Conservation (phyloP, 2,329 filamentous ascomycete genomes). For the Ophiosphaerella korrae region DNA sequence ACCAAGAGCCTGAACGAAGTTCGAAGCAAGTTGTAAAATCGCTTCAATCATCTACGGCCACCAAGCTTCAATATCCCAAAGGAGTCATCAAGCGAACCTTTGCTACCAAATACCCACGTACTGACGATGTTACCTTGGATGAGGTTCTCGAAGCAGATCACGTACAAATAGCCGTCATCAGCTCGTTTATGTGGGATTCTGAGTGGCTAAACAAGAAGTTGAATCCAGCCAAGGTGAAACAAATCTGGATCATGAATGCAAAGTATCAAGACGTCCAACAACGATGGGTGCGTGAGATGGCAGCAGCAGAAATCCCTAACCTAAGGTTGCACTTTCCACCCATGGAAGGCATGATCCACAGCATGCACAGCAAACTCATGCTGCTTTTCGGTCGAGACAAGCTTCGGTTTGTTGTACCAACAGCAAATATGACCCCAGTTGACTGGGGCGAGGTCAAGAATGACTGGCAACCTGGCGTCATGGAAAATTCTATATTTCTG, state of each 20-base stretch:
- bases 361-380: slow-evolving; percentile 95
- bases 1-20: slow-evolving; percentile 49
- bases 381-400: slow-evolving; percentile 77
- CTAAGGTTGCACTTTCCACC: slow-evolving; percentile 78
- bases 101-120: slow-evolving; percentile 66
- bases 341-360: slow-evolving; percentile 72
- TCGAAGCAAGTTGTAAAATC: slow-evolving; percentile 21
- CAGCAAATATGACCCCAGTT: slow-evolving; percentile 81
- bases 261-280: slow-evolving; percentile 51
- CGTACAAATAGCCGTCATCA: slow-evolving; percentile 78
- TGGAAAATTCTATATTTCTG: slow-evolving; percentile 72
- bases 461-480: slow-evolving; percentile 41
- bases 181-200: slow-evolving; percentile 85
- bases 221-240: slow-evolving; percentile 59
- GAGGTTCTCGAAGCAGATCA: slow-evolving; percentile 78
- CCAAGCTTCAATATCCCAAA: slow-evolving; percentile 53
- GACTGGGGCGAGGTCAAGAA: slow-evolving; percentile 85
- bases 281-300: slow-evolving; percentile 28
- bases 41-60: neutral
- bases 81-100: slow-evolving; percentile 85
- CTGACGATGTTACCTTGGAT: slow-evolving; percentile 82
- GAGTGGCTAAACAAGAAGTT: slow-evolving; percentile 76
- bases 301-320: slow-evolving; percentile 50
- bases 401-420: slow-evolving; percentile 81
- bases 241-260: slow-evolving; percentile 65